Base-by-base conservation (phyloP, 2,329 filamentous ascomycete genomes). In the Neofusicoccum umdonicola region DNA sequence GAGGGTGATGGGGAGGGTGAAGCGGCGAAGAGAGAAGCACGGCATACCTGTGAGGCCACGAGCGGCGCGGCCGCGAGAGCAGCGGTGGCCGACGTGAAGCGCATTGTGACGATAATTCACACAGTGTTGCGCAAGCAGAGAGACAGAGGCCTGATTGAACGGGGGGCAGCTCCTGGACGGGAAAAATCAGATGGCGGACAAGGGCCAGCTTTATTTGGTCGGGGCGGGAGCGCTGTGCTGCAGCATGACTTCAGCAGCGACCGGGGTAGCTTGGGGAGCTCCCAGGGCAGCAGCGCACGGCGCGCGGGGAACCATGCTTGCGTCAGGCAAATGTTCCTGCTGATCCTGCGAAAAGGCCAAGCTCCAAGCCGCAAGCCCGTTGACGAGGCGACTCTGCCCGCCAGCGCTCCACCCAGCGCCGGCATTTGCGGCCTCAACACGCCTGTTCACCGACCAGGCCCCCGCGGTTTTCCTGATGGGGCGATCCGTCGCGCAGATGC, bases 321-420 rank as follows among this genome's bases (percentile, higher is more conserved):
- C 60, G 17, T 22, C 35, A 47, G 61, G 61, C 61, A 63, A 56
- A 17, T 47, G 50, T 56, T 63, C 61, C 61, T 63, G 61, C 61
- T 63, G 61, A 63, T 63, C 61, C 61, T 63, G 47, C 60, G 39
- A 22, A 41, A 3, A 17, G 39, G 47, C 47, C 47, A 41, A 39
- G 34, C 34, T 39, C 11, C 60, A 61, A 44, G 57, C 57, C 42
- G 39, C 35, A 31, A 8, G 17, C 22, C 22, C 56, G 56, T 60
- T 47, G 56, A 45, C 41, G 56, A 60, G 27, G 41, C 56, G 41
- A 60, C 56, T 60, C 48, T 51, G 9, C 22, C 7, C 11, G 35
- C 51, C 34, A 9, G 15, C n/a, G 7, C 35, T 17, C 35, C n/a
- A 17, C 15, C 34, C 13, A 13, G 13, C 17, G n/a, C 27, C 48